Evolutionary conservation across 495 filamentous ascomycete genomes (phyloP).

Genomic region (Podospora comata): DNA sequence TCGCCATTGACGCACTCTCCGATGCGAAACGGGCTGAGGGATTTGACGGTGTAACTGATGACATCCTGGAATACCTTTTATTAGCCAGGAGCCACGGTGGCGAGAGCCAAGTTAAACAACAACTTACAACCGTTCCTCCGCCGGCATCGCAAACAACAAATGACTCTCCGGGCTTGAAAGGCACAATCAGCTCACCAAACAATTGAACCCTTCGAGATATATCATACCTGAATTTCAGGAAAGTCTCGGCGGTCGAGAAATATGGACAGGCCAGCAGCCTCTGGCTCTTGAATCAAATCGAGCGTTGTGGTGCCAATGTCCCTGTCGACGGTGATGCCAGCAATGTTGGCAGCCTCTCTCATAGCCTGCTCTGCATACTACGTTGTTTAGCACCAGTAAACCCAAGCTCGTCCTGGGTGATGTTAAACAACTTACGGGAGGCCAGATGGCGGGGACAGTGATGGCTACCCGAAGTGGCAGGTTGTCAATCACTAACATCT

Average conservation of each 20-base stretch:
- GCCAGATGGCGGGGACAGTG: slow-evolving; percentile 35
- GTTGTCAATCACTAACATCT: slow-evolving; percentile 21
- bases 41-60: slow-evolving; percentile 23
- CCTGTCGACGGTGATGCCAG: slow-evolving; percentile 22
- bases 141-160: slow-evolving; percentile 32
- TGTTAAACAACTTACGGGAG: neutral
- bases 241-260: slow-evolving; percentile 19
- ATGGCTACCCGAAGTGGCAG: slow-evolving; percentile 28
- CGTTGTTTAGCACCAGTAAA: no score
- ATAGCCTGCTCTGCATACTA: slow-evolving; percentile 25
- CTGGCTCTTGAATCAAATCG: slow-evolving; percentile 27
- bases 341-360: slow-evolving; percentile 20
- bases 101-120: neutral
- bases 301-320: slow-evolving; percentile 26
- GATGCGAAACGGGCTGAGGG: slow-evolving; percentile 12
- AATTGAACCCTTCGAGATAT: neutral
- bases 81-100: neutral
- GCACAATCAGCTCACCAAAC: neutral
- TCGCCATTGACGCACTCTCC: slow-evolving; percentile 25
- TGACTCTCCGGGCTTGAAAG: slow-evolving; percentile 10
- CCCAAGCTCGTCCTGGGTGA: no score
- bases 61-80: slow-evolving; percentile 20
- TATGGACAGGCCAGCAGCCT: slow-evolving; percentile 27
- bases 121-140: slow-evolving; percentile 30
- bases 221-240: slow-evolving; percentile 12